These are phyloP conservation scores for Hyphopichia homilentoma DNA, from an alignment of 805 yeast genomes.

Conservation along the genomic window DNA sequence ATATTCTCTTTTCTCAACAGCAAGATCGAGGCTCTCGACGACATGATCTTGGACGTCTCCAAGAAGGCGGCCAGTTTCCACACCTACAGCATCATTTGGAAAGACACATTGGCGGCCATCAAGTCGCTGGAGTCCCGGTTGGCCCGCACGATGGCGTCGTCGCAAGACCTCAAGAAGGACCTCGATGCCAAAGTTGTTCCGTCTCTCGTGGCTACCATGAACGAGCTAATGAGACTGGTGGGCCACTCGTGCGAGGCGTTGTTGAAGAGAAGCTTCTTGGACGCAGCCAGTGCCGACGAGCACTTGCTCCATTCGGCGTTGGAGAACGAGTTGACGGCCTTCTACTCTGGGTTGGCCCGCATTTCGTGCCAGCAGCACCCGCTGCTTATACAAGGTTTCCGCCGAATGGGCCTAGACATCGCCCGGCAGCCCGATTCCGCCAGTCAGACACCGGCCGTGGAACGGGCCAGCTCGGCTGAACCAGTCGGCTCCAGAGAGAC, in stretches of 20 bases:
- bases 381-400: no score
- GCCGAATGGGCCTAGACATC: no score
- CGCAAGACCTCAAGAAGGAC: conserved; percentile 4
- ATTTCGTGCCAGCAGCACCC: no score
- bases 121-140: conserved; percentile 24
- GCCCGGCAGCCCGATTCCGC: no score
- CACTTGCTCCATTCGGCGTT: conserved; percentile 1
- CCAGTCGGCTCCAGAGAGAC: no score
- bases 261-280: neutral
- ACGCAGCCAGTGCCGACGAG: neutral
- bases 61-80: conserved; percentile 24
- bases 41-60: conserved; percentile 20
- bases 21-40: conserved; percentile 24
- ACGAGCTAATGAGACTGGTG: conserved; percentile 1
- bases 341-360: conserved; percentile 1
- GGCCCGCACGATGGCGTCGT: conserved; percentile 9
- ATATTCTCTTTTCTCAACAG: conserved; percentile 24
- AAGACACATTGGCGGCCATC: conserved; percentile 17
- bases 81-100: conserved; percentile 25
- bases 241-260: neutral
- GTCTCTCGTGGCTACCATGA: neutral
- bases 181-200: neutral
- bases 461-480: no score
- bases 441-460: no score
- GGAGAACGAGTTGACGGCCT: neutral